A percentile compares a stretch with the other conserved stretches of the same genome.
phyloP scores from a whole-genome alignment of 768 basidiomycete species.

The Hypholoma fasciculare region DNA sequence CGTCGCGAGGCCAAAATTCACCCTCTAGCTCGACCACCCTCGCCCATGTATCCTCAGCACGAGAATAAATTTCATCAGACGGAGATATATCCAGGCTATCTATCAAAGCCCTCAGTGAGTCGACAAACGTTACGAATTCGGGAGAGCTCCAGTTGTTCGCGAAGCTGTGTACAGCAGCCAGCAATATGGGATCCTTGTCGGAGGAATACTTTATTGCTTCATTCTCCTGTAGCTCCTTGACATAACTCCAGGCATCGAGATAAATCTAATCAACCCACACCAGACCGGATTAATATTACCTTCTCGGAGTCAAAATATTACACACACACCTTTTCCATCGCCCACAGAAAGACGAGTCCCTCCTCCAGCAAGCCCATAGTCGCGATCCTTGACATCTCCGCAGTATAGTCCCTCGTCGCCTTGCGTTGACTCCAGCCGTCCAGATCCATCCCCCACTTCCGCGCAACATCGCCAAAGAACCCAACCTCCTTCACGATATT shows the following conservation, averaged over 20 bases:
- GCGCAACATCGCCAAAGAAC: constrained; percentile 60
- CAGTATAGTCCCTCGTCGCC: constrained; percentile 68
- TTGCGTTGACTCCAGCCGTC: constrained; percentile 53
- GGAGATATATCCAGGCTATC: constrained; percentile 40
- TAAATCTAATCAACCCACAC: constrained; percentile 48
- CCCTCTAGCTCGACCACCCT: constrained; percentile 62
- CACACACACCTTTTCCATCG: constrained; percentile 68
- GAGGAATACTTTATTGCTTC: constrained; percentile 3
- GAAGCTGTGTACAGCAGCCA: constrained; percentile 43
- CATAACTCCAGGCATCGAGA: constrained; percentile 65
- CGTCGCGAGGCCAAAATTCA: constrained; percentile 35
- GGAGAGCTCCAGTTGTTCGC: constrained; percentile 62
- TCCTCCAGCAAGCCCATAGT: constrained; percentile 51
- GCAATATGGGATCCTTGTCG: constrained; percentile 3
- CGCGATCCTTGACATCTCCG: constrained; percentile 63
- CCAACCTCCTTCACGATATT: constrained; percentile 57
- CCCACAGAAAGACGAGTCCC: constrained; percentile 73
- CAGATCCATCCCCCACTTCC: constrained; percentile 43
- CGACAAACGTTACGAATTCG: constrained; percentile 56
- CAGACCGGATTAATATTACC: background rate
- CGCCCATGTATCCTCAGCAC: constrained; percentile 53
- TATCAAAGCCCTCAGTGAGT: constrained; percentile 47
- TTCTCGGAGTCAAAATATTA: background rate
- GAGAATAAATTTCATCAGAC: constrained; percentile 31
- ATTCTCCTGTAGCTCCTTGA: constrained; percentile 28